Base-by-base conservation (phyloP, 2,329 filamentous ascomycete species). In the Hypoxylon sp. region DNA sequence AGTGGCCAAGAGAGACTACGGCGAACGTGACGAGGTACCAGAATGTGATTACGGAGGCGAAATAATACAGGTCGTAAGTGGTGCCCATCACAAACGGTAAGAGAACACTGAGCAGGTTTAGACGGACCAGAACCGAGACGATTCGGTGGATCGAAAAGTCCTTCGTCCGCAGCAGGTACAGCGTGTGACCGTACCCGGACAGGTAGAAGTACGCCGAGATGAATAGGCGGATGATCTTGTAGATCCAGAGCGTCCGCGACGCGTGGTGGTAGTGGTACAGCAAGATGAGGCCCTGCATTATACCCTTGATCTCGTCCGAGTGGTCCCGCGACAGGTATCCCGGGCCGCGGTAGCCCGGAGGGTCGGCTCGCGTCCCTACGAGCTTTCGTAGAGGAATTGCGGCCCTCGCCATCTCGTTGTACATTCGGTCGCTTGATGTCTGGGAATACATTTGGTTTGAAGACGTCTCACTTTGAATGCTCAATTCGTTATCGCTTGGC, bases 251-350 rank as follows among this genome's bases (percentile, higher is more conserved):
- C 2, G 77, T 71, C 63, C 78, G 78, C 6, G 81, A 84, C 24
- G 81, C 83, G 19, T 83, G 81, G 32, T 85, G 84, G 73, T 86
- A 89, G 63, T 87, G 83, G 69, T 87, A 89, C 11, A 86, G 76
- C 3, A 82, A 69, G 48, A 82, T 76, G 17, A 88, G 75, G 13
- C 80, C 79, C 66, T 89, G 87, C 84, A 90, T 87, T 80, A 86
- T 84, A 1, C 88, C 88, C 75, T 89, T 90, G 82, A 87, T 88
- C 72, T 90, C 88, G 64, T 89, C 82, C 0, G 84, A 85, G 67
- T 89, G 85, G 47, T 83, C 79, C 52, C 87, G 80, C 0, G 83
- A 80, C 4, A 89, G 75, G 55, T 85, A 82, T 1, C 74, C 74
- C 37, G 77, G 72, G 51, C 77, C 74, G 17, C 67, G 64, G 28